These are phyloP conservation scores for Vigna trinervia DNA, from an alignment of 306 rosid genomes.

Conservation along the genomic window DNA sequence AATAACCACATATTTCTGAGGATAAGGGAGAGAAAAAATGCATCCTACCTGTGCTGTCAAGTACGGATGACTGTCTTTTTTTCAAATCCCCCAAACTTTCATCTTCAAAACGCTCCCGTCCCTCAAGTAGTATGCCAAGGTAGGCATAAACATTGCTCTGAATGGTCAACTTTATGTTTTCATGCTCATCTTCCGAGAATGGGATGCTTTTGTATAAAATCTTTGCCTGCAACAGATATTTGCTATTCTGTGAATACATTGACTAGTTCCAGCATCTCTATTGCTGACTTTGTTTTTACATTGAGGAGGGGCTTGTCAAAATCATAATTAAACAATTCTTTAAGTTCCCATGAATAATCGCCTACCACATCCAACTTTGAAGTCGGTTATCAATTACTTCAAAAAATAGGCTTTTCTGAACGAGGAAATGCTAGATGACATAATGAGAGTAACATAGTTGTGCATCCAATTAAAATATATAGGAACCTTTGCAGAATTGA, in stretches of 20 bases:
- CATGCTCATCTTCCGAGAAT: constrained; percentile 90
- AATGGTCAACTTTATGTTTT: constrained; percentile 77
- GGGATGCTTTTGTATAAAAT: constrained; percentile 85
- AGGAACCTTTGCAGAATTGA: constrained; percentile 34
- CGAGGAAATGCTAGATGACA: constrained; percentile 6
- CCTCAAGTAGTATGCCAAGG: constrained; percentile 95
- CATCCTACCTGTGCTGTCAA: constrained; percentile 60
- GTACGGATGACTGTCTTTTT: constrained; percentile 52
- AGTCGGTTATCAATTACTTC: constrained; percentile 10
- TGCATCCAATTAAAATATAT: constrained; percentile 1
- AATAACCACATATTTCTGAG: not conserved
- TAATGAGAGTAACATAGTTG: not conserved
- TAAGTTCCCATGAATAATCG: too few relatives aligned
- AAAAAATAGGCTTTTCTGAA: constrained; percentile 14
- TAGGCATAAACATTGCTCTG: constrained; percentile 93
- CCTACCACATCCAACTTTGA: constrained; percentile 13
- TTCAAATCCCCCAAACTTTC: constrained; percentile 66
- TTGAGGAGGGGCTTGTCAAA: not conserved
- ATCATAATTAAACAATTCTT: constrained; percentile 7
- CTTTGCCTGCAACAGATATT: constrained; percentile 79
- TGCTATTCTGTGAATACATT: constrained; percentile 37
- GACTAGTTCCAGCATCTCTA: constrained; percentile 29
- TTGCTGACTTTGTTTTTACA: not conserved
- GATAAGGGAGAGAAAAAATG: constrained; percentile 20
- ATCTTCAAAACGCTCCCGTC: constrained; percentile 96